Evolutionary conservation across 225 moss, liverwort and hornwort genomes (phyloP).

Genomic region (Asterella californica): DNA sequence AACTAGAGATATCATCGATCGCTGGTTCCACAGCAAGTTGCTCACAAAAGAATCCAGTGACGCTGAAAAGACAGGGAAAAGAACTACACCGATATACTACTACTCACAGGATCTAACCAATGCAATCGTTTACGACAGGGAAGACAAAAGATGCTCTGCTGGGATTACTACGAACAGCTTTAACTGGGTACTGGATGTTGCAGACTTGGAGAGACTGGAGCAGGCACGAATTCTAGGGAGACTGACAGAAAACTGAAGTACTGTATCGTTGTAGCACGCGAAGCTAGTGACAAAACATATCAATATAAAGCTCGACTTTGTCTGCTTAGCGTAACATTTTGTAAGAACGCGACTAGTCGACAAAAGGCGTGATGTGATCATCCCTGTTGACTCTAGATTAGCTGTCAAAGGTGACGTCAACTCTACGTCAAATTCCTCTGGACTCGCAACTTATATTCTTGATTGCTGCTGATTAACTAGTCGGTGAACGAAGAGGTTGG

Average conservation of each 20-base stretch:
- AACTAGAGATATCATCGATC: background rate
- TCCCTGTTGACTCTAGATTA: background rate
- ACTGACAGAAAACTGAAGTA: background rate
- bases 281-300: constrained; percentile 3
- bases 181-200: background rate
- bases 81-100: constrained; percentile 1
- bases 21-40: constrained; percentile 7
- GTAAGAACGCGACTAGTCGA: background rate
- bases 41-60: background rate
- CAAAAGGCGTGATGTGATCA: constrained; percentile 2
- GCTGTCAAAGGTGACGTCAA: background rate
- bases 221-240: background rate
- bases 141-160: background rate
- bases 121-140: background rate
- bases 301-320: constrained; percentile 11
- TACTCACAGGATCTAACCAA: background rate
- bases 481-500: background rate
- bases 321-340: constrained; percentile 2
- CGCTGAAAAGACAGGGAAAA: background rate
- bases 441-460: constrained; percentile 5
- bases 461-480: background rate
- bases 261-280: background rate
- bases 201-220: background rate
- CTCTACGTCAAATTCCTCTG: constrained; percentile 3
- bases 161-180: background rate